phyloP scores from a whole-genome alignment of 1,139 yeast species.

The Candida tropicalis region DNA sequence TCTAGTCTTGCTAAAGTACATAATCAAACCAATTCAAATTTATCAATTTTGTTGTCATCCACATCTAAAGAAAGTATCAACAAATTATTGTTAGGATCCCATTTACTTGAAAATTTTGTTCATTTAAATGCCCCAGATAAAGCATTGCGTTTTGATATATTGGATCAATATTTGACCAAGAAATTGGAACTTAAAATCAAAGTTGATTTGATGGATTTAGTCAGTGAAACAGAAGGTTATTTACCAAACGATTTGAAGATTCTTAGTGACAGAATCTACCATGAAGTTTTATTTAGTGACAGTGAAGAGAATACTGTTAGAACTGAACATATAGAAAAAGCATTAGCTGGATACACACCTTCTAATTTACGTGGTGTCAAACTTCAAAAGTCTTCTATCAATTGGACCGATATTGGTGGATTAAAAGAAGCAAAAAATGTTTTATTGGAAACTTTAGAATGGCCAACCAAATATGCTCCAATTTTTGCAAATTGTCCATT shows the following conservation, averaged over 20 bases:
- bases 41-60: conserved; percentile 60
- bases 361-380: conserved; percentile 86
- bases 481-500: conserved; percentile 87
- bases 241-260: conserved; percentile 80
- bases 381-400: conserved; percentile 71
- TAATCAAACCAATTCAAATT: conserved; percentile 43
- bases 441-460: conserved; percentile 84
- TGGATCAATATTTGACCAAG: conserved; percentile 47
- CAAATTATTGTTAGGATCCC: conserved; percentile 62
- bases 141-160: conserved; percentile 53
- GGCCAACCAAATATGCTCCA: conserved; percentile 98
- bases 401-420: conserved; percentile 93
- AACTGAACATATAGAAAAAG: conserved; percentile 50
- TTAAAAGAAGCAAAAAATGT: conserved; percentile 73
- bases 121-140: conserved; percentile 74
- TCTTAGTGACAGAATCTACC: conserved; percentile 73
- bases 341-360: conserved; percentile 73
- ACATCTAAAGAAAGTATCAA: conserved; percentile 69
- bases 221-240: conserved; percentile 85
- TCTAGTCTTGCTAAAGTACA: conserved; percentile 43
- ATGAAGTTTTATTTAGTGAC: conserved; percentile 53
- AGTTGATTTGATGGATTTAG: conserved; percentile 71
- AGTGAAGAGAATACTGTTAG: conserved; percentile 20
- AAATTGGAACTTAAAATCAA: conserved; percentile 33
- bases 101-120: conserved; percentile 66